These are phyloP conservation scores for Stygiomarasmius scandens DNA, from an alignment of 1,284 basidiomycete species.

Conservation along the genomic window DNA sequence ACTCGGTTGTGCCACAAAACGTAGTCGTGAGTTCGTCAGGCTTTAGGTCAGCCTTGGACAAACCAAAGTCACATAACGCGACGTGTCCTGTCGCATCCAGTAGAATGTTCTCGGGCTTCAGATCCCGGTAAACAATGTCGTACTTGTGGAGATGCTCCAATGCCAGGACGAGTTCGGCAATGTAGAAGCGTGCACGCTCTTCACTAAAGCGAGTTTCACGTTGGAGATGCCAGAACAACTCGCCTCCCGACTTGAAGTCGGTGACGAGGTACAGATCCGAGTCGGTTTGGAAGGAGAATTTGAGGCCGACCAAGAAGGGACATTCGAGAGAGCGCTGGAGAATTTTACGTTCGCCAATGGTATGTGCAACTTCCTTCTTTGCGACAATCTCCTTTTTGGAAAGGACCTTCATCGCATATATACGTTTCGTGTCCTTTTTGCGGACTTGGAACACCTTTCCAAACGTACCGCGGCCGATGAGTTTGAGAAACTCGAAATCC, in stretches of 20 bases:
- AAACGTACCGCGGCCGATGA: slow-evolving; percentile 98
- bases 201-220: slow-evolving; percentile 92
- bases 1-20: slow-evolving; percentile 96
- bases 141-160: slow-evolving; percentile 97
- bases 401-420: slow-evolving; percentile 99
- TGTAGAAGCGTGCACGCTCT: slow-evolving; percentile 92
- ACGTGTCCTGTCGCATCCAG: slow-evolving; percentile 97
- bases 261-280: slow-evolving; percentile 96
- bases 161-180: slow-evolving; percentile 92
- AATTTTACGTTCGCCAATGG: slow-evolving; percentile 99
- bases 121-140: slow-evolving; percentile 94
- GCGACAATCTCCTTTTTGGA: slow-evolving; percentile 99
- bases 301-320: slow-evolving; percentile 97
- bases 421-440: slow-evolving; percentile 96
- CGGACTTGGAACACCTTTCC: slow-evolving; percentile 99
- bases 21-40: slow-evolving; percentile 96
- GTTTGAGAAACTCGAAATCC: slow-evolving; percentile 98
- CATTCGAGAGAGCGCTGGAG: slow-evolving; percentile 92
- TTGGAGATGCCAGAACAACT: slow-evolving; percentile 98
- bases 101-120: slow-evolving; percentile 97
- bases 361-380: slow-evolving; percentile 99
- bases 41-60: slow-evolving; percentile 94
- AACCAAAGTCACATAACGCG: slow-evolving; percentile 94
- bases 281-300: slow-evolving; percentile 98
- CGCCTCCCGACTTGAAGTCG: slow-evolving; percentile 98